These are phyloP conservation scores for Fagopyrum esculentum DNA, from an alignment of 148 eudicot species.

Conservation along the genomic window DNA sequence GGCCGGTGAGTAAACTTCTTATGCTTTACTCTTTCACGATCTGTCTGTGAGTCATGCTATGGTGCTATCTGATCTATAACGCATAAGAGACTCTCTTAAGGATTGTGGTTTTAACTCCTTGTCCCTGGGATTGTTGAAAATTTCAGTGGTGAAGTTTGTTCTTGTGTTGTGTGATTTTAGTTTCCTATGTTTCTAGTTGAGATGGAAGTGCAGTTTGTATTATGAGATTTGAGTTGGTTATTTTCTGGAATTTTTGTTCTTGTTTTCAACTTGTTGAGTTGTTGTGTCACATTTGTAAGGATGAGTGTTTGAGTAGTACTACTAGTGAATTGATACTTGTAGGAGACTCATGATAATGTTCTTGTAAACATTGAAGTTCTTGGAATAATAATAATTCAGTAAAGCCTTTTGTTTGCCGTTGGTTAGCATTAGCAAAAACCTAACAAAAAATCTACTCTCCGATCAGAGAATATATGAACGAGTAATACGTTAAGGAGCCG, in stretches of 20 bases:
- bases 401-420: neutral
- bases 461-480: neutral
- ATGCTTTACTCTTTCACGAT: neutral
- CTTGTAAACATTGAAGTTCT: neutral
- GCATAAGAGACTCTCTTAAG: neutral
- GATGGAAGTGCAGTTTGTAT: neutral
- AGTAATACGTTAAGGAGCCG: neutral
- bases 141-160: neutral
- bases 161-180: neutral
- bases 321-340: neutral
- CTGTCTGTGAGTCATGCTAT: neutral
- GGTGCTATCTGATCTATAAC: neutral
- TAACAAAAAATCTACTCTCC: neutral
- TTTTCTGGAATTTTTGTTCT: neutral
- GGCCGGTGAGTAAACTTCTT: slow-evolving; percentile 45
- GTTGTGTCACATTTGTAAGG: neutral
- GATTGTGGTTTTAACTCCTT: no score
- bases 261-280: neutral
- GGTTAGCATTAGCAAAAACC: neutral
- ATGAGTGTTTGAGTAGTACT: neutral
- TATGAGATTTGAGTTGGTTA: neutral
- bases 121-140: neutral
- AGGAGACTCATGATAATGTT: neutral
- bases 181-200: neutral
- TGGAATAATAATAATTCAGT: neutral